Conservation (phyloP, 176 grass and related monocot species). For the Aegilops umbellulata region DNA sequence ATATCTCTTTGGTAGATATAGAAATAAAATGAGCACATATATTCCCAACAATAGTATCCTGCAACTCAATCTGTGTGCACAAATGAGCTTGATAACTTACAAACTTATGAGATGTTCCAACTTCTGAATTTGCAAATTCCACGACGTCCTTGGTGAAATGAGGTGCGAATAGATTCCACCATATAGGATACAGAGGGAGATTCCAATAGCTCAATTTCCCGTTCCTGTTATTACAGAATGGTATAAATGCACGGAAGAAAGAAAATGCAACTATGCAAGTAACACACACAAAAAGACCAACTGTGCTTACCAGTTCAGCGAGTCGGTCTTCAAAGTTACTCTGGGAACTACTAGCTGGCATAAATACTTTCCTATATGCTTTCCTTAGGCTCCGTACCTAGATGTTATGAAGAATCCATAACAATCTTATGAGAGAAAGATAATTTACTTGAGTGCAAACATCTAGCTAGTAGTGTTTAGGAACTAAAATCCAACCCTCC, state of each 20-base stretch:
- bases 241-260: conserved; percentile 16
- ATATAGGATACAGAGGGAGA: conserved; percentile 52
- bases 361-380: conserved; percentile 85
- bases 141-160: conserved; percentile 64
- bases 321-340: conserved; percentile 64
- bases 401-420: conserved; percentile 11
- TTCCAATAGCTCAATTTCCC: conserved; percentile 37
- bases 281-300: not conserved
- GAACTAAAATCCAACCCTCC: not conserved
- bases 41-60: too few relatives aligned
- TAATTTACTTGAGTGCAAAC: conserved; percentile 5
- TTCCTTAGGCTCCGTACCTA: conserved; percentile 67
- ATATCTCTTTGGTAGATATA: not conserved
- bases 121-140: conserved; percentile 93
- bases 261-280: not conserved
- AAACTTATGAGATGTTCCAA: conserved; percentile 41
- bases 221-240: conserved; percentile 41
- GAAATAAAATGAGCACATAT: not conserved
- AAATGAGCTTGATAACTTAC: conserved; percentile 2
- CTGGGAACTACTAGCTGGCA: conserved; percentile 43
- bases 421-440: not conserved
- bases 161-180: conserved; percentile 78
- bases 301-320: conserved; percentile 57
- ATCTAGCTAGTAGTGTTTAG: not conserved
- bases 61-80: not conserved